A percentile compares a stretch with the other conserved stretches of the same genome.
Evolutionary conservation across 768 basidiomycete species (phyloP).

Genomic region (Chlorophyllum brunneum): DNA sequence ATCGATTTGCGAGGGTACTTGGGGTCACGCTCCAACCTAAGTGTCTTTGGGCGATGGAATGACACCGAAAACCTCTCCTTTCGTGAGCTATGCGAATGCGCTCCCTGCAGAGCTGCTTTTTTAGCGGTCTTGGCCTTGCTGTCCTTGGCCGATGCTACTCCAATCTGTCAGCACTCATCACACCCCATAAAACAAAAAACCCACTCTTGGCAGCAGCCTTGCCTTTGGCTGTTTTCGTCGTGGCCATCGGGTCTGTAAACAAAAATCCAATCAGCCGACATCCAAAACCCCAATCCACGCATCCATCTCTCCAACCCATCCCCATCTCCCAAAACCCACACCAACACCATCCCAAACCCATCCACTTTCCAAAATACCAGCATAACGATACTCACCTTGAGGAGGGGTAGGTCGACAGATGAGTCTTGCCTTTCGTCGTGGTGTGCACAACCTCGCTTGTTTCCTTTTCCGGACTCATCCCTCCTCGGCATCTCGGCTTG

Average conservation of each 20-base stretch:
- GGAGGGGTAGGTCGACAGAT: constrained; percentile 10
- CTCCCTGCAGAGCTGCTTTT: constrained; percentile 93
- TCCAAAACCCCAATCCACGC: background rate
- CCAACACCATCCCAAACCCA: constrained; percentile 1
- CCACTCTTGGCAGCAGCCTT: constrained; percentile 50
- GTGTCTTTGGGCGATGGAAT: constrained; percentile 96
- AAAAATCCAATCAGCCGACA: constrained; percentile 12
- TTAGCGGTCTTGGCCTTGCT: constrained; percentile 90
- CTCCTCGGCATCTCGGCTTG: constrained; percentile 14
- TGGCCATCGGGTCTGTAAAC: constrained; percentile 46
- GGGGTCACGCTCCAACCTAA: constrained; percentile 77
- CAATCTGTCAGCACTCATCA: constrained; percentile 1
- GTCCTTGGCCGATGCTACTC: constrained; percentile 38
- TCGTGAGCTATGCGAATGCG: constrained; percentile 67
- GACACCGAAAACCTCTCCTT: constrained; percentile 84
- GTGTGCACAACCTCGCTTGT: background rate
- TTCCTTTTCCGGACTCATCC: constrained; percentile 13
- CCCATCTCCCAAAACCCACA: constrained; percentile 6
- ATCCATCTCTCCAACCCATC: constrained; percentile 19
- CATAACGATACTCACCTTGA: constrained; percentile 25
- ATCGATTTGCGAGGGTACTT: constrained; percentile 96
- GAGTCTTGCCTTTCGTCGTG: background rate
- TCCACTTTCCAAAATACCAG: constrained; percentile 4
- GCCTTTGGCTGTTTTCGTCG: constrained; percentile 64
- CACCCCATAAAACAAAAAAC: constrained; percentile 15